These are phyloP conservation scores for Amylocarpus encephaloides DNA, from an alignment of 2,329 filamentous ascomycete genomes.

Conservation along the genomic window DNA sequence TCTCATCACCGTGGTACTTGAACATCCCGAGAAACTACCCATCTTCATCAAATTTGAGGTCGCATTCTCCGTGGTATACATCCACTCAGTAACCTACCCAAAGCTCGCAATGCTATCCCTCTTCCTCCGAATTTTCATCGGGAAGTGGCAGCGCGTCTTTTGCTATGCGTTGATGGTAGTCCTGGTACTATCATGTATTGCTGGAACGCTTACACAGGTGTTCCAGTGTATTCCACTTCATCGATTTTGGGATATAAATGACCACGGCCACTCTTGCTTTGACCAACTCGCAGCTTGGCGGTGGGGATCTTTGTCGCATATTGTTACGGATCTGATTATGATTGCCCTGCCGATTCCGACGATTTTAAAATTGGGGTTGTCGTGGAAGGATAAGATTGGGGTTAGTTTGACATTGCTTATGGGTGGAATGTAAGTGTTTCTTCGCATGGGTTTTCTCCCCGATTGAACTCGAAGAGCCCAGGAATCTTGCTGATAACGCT, in stretches of 20 bases:
- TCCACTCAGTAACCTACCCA: background rate
- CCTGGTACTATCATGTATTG: background rate
- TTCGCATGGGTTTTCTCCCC: background rate
- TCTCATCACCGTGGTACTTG: background rate
- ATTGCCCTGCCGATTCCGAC: background rate
- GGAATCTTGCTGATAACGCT: too few species aligned
- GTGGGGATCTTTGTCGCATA: background rate
- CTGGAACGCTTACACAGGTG: background rate
- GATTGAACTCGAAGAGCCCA: background rate
- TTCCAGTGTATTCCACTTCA: background rate
- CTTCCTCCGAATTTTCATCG: background rate
- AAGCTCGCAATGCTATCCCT: background rate
- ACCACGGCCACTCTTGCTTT: background rate
- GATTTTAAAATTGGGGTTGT: background rate
- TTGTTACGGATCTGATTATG: background rate
- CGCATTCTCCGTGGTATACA: background rate
- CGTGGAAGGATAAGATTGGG: background rate
- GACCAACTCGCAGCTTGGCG: background rate
- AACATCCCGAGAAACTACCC: background rate
- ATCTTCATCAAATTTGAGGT: background rate
- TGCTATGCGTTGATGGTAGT: background rate
- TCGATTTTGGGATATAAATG: background rate
- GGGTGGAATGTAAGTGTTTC: background rate
- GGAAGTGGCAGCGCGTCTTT: background rate
- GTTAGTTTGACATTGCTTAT: background rate